Evolutionary conservation across 352 stramenopile species (phyloP).

Genomic region (Globisporangium spinosum): DNA sequence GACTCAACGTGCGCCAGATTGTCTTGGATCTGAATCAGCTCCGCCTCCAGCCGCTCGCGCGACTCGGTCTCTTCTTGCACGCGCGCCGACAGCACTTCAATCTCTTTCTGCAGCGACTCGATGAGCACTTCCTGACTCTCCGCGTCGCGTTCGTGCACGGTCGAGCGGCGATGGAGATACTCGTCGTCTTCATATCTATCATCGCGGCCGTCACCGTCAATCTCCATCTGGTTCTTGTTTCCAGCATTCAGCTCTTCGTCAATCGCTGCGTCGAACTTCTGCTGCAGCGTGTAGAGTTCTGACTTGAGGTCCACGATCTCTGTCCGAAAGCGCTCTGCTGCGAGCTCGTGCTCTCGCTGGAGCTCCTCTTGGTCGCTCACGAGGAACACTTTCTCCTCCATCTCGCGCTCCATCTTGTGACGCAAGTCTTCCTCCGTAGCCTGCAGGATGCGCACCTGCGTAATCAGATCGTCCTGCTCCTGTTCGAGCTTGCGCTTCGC

Average conservation of each 20-base stretch:
- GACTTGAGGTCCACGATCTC: slow-evolving; percentile 87
- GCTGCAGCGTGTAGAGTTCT: slow-evolving; percentile 71
- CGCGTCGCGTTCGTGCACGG: slow-evolving; percentile 54
- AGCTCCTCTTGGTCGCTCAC: slow-evolving; percentile 82
- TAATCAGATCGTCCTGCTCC: slow-evolving; percentile 74
- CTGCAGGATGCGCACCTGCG: slow-evolving; percentile 78
- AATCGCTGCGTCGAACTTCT: slow-evolving; percentile 40
- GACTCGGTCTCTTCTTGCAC: slow-evolving; percentile 66
- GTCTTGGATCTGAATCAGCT: slow-evolving; percentile 55
- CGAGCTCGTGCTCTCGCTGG: slow-evolving; percentile 73
- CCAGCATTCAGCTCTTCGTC: slow-evolving; percentile 15
- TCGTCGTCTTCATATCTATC: slow-evolving; percentile 22
- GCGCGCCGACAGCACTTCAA: slow-evolving; percentile 55
- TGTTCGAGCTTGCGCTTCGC: slow-evolving; percentile 58
- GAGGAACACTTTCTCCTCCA: slow-evolving; percentile 85
- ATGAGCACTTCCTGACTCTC: slow-evolving; percentile 63
- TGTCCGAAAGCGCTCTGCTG: slow-evolving; percentile 67
- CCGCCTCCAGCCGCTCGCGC: slow-evolving; percentile 48
- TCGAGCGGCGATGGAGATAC: slow-evolving; percentile 39
- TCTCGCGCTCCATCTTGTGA: slow-evolving; percentile 83
- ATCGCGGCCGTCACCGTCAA: slow-evolving; percentile 18
- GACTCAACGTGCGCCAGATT: slow-evolving; percentile 59
- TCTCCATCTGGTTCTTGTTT: slow-evolving; percentile 15
- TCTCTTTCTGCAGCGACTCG: slow-evolving; percentile 59
- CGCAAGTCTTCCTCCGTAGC: slow-evolving; percentile 72